A percentile compares a stretch with the other conserved stretches of the same genome.
These are phyloP conservation scores for Maudiozyma serrabonitensis DNA, from an alignment of 805 yeast species.

Conservation along the genomic window DNA sequence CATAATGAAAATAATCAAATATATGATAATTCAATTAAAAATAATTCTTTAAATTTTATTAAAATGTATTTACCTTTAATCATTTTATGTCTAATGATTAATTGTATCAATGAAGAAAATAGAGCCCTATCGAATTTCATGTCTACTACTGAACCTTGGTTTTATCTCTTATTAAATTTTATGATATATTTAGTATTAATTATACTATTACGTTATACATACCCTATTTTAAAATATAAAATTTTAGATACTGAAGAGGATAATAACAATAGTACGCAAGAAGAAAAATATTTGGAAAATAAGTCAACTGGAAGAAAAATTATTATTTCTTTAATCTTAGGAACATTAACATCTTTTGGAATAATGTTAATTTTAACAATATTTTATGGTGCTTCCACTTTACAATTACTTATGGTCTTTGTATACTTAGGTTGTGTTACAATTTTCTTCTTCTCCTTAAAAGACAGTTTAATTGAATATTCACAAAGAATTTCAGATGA, in stretches of 20 bases:
- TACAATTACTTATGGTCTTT: slow-evolving; percentile 24
- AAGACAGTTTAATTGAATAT: slow-evolving; percentile 13
- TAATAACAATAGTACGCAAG: neutral
- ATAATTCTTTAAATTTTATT: neutral
- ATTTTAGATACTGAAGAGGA: neutral
- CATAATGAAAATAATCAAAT: neutral
- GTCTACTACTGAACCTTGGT: neutral
- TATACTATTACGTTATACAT: neutral
- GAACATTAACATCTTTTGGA: neutral
- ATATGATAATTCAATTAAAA: neutral
- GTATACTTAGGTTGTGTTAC: slow-evolving; percentile 24
- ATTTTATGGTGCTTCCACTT: neutral
- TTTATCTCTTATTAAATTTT: neutral
- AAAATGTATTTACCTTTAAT: slow-evolving; percentile 1
- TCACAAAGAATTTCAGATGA: neutral
- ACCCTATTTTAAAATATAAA: neutral
- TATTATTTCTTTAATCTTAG: neutral
- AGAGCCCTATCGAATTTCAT: neutral
- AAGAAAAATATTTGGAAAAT: neutral
- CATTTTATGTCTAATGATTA: neutral
- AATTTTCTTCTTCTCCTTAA: slow-evolving; percentile 19
- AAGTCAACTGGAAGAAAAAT: neutral
- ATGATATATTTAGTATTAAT: neutral
- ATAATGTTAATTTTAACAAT: neutral
- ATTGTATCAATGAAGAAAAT: neutral